Evolutionary conservation across 1,139 yeast species (phyloP), one percentile per base, ranked within the genome.

Genomic region (Scheffersomyces illinoinensis): DNA sequence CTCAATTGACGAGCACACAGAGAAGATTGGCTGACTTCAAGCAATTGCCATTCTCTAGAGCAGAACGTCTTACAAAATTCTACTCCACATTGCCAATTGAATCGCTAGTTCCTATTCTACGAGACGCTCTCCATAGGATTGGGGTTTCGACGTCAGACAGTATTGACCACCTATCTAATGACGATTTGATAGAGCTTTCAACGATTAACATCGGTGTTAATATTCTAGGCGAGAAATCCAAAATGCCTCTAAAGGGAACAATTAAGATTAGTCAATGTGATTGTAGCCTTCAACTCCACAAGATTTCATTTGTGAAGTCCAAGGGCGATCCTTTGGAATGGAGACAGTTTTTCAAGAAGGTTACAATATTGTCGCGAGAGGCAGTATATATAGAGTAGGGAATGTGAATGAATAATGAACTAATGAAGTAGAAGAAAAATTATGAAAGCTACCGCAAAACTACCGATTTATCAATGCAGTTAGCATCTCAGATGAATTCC

Each of bases 301-400:
- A 75, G 51, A 77, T 87, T 1, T 84, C 82, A 57, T 86, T 88
- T 65, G 71, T 78, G 52, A 84, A 85, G 64, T 74, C 79, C 5
- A 77, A 78, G 48, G 90, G 90, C 0, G 90, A 88, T 71, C 91
- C 91, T 0, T 68, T 88, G 52, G 91, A 87, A 68, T 88, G 91
- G 91, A 77, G 91, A 68, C 72, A 85, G 18, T 71, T 87, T 47
- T 88, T 87, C 71, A 85, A 85, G 65, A 76, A 78, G 54, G 76
- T 85, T 26, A 82, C 87, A 0, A 70, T 83, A 5, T 67, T 82
- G 20, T 85, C 89, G 62, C 79, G 87, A 64, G 87, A 85, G 55
- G 77, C 81, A 6, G 83, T 84, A 7, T 79, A 76, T 58, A 66
- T 75, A 46, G 79, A 67, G 47, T 59, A 60, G 20, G 54, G 43